These are phyloP conservation scores for Aspergillaceae sp. DNA, from an alignment of 2,329 filamentous ascomycete genomes.

Conservation along the genomic window DNA sequence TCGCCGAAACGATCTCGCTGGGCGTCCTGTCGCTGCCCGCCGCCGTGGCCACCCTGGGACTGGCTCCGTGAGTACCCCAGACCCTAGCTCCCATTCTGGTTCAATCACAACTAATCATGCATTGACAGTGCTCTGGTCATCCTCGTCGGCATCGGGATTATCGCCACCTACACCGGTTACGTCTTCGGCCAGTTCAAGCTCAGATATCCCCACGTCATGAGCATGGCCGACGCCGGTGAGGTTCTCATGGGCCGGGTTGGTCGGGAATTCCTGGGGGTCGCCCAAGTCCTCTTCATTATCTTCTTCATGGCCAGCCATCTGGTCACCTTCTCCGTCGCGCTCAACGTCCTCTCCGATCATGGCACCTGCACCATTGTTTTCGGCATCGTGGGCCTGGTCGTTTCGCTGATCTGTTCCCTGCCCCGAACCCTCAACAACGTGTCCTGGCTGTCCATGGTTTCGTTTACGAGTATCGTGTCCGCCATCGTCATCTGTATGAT, in stretches of 20 bases:
- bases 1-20: constrained; percentile 50
- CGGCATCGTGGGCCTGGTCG: constrained; percentile 46
- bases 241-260: constrained; percentile 52
- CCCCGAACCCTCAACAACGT: constrained; percentile 55
- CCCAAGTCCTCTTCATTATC: constrained; percentile 54
- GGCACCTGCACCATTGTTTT: constrained; percentile 55
- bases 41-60: constrained; percentile 44
- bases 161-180: constrained; percentile 51
- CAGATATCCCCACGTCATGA: constrained; percentile 48
- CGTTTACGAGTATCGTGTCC: constrained; percentile 53
- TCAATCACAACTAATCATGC: too few species aligned
- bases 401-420: constrained; percentile 51
- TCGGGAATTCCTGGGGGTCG: constrained; percentile 52
- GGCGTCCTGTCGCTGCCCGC: constrained; percentile 48
- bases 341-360: constrained; percentile 53
- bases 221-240: constrained; percentile 58
- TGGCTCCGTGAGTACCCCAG: constrained; percentile 36
- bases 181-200: constrained; percentile 51
- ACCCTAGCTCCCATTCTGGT: too few species aligned
- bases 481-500: constrained; percentile 59
- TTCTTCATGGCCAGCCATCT: constrained; percentile 62
- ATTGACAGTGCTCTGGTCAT: constrained; percentile 35
- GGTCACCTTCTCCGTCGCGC: constrained; percentile 58
- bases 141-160: constrained; percentile 43
- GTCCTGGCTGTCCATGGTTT: constrained; percentile 51